Evolutionary conservation across 305 asterid species (phyloP).

Genomic region (Solanum hybrid): DNA sequence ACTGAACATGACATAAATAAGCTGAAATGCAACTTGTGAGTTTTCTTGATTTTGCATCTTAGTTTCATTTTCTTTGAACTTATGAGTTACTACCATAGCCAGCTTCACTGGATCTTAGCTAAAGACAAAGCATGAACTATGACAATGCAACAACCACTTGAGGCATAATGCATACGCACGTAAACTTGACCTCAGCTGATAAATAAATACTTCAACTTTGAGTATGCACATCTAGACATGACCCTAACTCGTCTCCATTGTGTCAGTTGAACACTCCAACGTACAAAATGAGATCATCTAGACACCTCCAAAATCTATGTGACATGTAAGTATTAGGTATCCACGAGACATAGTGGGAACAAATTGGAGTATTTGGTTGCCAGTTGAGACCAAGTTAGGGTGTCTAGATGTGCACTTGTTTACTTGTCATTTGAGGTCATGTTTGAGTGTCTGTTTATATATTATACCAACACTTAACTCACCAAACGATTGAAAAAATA

Average conservation of each 20-base stretch:
- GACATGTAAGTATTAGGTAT: accelerated
- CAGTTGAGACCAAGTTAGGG: not conserved
- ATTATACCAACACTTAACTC: not conserved
- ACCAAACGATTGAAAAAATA: not conserved
- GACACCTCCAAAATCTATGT: not conserved
- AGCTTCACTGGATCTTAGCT: not conserved
- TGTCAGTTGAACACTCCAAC: not conserved
- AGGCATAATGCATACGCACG: not conserved
- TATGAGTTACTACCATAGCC: not conserved
- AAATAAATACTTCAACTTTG: not conserved
- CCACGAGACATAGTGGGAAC: not conserved
- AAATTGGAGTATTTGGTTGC: accelerated
- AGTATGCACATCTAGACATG: not conserved
- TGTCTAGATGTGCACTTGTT: not conserved
- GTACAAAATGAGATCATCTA: not conserved
- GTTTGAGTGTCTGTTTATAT: not conserved
- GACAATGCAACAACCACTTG: too few relatives aligned
- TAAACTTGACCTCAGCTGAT: not conserved
- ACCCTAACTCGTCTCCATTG: not conserved
- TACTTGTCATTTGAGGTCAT: not conserved
- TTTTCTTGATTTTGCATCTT: not conserved
- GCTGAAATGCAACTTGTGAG: not conserved
- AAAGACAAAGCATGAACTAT: not conserved
- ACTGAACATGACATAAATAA: not conserved
- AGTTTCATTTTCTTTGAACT: not conserved